Percentiles rank a stretch among this genome's conserved stretches.
Evolutionary conservation across 2,329 filamentous ascomycete species (phyloP).

Genomic region (Orbilia javanica): DNA sequence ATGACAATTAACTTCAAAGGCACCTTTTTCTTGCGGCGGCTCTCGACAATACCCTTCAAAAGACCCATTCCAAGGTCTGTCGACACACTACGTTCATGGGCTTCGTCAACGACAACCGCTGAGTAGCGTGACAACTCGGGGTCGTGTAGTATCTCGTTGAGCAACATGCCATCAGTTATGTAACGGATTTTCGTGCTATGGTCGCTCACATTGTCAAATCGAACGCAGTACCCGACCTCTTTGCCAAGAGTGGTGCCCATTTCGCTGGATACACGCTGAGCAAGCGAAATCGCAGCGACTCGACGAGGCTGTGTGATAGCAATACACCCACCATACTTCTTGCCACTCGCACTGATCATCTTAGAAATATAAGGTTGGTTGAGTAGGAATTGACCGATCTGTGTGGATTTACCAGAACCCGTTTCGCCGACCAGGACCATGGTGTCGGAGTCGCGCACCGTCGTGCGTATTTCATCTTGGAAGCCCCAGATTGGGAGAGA

Average conservation of each 20-base stretch:
- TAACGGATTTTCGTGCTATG: conserved; percentile 89
- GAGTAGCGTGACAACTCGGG: conserved; percentile 86
- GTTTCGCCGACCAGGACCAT: conserved; percentile 92
- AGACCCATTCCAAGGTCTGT: conserved; percentile 93
- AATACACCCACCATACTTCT: conserved; percentile 79
- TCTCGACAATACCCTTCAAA: conserved; percentile 78
- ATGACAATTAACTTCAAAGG: conserved; percentile 92
- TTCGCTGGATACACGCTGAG: conserved; percentile 87
- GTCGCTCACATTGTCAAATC: conserved; percentile 84
- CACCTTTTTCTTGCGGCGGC: conserved; percentile 63
- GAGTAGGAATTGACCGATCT: conserved; percentile 90
- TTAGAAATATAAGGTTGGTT: conserved; percentile 81
- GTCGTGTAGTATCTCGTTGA: conserved; percentile 92
- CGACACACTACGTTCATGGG: conserved; percentile 94
- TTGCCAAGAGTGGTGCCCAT: conserved; percentile 74
- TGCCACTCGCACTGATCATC: conserved; percentile 67
- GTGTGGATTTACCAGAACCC: conserved; percentile 95
- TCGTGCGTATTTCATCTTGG: conserved; percentile 75
- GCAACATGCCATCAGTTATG: conserved; percentile 93
- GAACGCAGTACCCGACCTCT: conserved; percentile 85
- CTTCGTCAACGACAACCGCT: conserved; percentile 92
- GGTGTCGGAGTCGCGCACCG: conserved; percentile 76
- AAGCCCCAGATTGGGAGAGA: conserved; percentile 84
- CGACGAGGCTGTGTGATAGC: conserved; percentile 94
- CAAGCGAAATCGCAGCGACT: conserved; percentile 92